Conservation (phyloP, 352 stramenopile species). For the Phytophthora cryptogea region DNA sequence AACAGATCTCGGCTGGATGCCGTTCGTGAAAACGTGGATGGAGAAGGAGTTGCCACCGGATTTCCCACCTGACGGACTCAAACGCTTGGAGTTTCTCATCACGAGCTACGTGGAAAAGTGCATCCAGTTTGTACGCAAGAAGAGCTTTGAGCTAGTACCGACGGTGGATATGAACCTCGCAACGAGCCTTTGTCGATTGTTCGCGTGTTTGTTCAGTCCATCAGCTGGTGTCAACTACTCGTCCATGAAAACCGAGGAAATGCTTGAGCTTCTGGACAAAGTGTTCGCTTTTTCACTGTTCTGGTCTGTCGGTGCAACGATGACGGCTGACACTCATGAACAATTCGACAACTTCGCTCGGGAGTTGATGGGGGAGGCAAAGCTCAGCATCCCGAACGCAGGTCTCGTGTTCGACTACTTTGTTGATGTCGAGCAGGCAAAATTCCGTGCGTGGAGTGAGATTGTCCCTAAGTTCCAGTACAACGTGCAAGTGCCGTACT, state of each 20-base stretch:
- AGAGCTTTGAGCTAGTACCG: slow-evolving; percentile 84
- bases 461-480: slow-evolving; percentile 77
- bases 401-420: slow-evolving; percentile 90
- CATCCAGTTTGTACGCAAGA: slow-evolving; percentile 79
- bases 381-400: slow-evolving; percentile 56
- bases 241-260: slow-evolving; percentile 39
- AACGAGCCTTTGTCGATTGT: slow-evolving; percentile 83
- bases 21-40: slow-evolving; percentile 92
- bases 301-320: slow-evolving; percentile 91
- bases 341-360: slow-evolving; percentile 85
- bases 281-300: slow-evolving; percentile 91
- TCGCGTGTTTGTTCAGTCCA: slow-evolving; percentile 82
- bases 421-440: slow-evolving; percentile 59
- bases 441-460: slow-evolving; percentile 61
- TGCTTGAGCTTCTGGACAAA: slow-evolving; percentile 67
- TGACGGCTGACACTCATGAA: slow-evolving; percentile 73
- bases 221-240: slow-evolving; percentile 30
- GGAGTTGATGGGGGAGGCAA: slow-evolving; percentile 50
- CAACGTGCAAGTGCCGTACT: slow-evolving; percentile 61
- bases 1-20: slow-evolving; percentile 89
- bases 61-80: slow-evolving; percentile 44
- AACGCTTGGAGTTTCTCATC: slow-evolving; percentile 56
- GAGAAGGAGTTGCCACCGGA: slow-evolving; percentile 55
- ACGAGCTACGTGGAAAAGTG: slow-evolving; percentile 64
- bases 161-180: slow-evolving; percentile 91